Percentiles rank a stretch among this genome's conserved stretches.
These are phyloP conservation scores for Vitis riparia DNA, from an alignment of 164 flowering plant genomes.

Conservation along the genomic window DNA sequence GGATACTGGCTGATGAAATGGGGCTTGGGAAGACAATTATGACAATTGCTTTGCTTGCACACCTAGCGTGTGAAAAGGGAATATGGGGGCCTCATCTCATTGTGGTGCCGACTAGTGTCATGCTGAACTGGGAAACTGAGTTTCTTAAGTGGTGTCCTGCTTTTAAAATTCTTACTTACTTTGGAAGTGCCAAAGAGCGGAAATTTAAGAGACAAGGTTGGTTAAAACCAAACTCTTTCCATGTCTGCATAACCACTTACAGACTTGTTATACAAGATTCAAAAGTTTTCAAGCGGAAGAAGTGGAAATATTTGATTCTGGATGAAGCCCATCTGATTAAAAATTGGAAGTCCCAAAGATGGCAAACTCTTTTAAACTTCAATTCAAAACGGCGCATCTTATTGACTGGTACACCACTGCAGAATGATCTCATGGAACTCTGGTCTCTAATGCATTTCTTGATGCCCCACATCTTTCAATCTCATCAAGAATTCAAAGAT, in stretches of 20 bases:
- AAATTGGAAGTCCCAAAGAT: conserved; percentile 99
- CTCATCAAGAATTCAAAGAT: conserved; percentile 99
- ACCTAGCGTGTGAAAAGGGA: conserved; percentile 97
- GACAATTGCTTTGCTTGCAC: conserved; percentile 97
- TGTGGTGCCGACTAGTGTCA: conserved; percentile 98
- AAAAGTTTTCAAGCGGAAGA: conserved; percentile 93
- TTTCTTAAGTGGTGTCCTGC: conserved; percentile 99
- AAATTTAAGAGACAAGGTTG: conserved; percentile 95
- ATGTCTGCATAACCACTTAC: conserved; percentile 96
- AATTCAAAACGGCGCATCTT: conserved; percentile 92
- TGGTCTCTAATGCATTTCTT: conserved; percentile 99
- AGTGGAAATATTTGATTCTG: conserved; percentile 95
- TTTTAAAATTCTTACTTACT: conserved; percentile 94
- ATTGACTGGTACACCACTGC: conserved; percentile 96
- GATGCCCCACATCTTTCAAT: conserved; percentile 99
- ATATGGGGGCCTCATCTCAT: conserved; percentile 99
- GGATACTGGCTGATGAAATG: conserved; percentile 99
- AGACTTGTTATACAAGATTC: conserved; percentile 96
- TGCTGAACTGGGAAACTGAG: conserved; percentile 99
- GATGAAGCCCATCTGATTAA: conserved; percentile 99
- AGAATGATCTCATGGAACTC: conserved; percentile 99
- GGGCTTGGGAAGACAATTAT: conserved; percentile 98
- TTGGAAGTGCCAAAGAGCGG: conserved; percentile 98
- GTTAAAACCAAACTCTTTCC: conserved; percentile 94
- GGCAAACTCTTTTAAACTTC: conserved; percentile 99